Evolutionary conservation across 2,329 filamentous ascomycete genomes (phyloP), one percentile per base, ranked within the genome.

Genomic region (Epichloe elymi): DNA sequence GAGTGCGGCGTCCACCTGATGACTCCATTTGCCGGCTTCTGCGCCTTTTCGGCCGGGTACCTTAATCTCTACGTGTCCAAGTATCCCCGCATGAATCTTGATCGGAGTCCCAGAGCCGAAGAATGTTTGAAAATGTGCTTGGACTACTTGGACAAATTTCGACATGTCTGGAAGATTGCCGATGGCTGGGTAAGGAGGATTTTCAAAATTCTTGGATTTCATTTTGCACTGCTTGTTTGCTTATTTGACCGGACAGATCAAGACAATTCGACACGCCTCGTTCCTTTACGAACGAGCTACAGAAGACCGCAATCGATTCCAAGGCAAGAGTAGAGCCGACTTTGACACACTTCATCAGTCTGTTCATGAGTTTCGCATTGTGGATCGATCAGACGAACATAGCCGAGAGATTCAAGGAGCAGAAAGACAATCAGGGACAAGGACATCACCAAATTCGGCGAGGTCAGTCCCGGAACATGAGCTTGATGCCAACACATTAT

Each of bases 1-100:
- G 65, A 68, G 8, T 67, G 64, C 4, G 67, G 64, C 0, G 63
- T 65, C 0, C 61, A 64, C 1, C 57, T 72, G 0, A 60, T 65
- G 52, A 71, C 69, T 0, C 71, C 70, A 0, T 74, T 72, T 50
- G 63, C 68, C 0, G 71, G 70, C 0, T 72, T 73, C n/a, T 73
- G 70, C 49, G 66, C 67, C 2, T 73, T 74, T 38, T 72, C 70
- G 0, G 70, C 70, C 0, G 68, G 67, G 1, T 69, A 67, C 4
- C 62, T 72, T 46, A 72, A 70, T 26, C 54, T 69, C 0, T 73
- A 73, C 51, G 60, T 68, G 2, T 61, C 59, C 3, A 49, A 58
- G 4, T 74, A 71, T 26, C 71, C 71, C 0, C 59, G 60, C 2
- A 73, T 73, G 65, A 72, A 71, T 52, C 54, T 67, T 1, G 58